A percentile compares a stretch with the other conserved stretches of the same genome.
phyloP scores from a whole-genome alignment of 2,329 filamentous ascomycete species.

The Helotiales sp. region DNA sequence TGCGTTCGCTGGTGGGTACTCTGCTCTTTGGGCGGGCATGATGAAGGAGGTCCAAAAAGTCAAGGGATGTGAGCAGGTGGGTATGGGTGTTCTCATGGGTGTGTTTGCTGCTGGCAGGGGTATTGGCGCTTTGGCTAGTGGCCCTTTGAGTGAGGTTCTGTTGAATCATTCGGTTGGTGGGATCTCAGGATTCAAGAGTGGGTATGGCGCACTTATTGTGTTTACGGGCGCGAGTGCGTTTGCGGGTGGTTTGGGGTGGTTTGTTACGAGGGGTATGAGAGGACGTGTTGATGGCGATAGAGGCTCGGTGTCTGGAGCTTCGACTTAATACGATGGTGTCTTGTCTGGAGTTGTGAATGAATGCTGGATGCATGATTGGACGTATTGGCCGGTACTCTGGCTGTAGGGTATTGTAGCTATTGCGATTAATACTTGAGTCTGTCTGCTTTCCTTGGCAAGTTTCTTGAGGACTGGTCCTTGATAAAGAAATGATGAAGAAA shows the following conservation, averaged over 20 bases:
- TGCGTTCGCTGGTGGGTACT: conserved; percentile 61
- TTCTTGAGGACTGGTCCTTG: neutral
- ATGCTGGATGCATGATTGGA: neutral
- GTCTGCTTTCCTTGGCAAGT: neutral
- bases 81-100: conserved; percentile 44
- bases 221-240: conserved; percentile 60
- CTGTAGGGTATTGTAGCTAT: neutral
- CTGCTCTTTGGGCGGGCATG: conserved; percentile 52
- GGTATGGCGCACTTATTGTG: conserved; percentile 58
- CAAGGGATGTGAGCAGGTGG: conserved; percentile 14
- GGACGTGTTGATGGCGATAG: neutral
- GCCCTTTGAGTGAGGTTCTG: conserved; percentile 60
- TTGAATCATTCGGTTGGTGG: conserved; percentile 44
- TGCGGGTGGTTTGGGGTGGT: conserved; percentile 42
- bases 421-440: neutral
- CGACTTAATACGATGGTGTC: neutral
- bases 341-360: neutral
- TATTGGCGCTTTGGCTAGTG: conserved; percentile 63
- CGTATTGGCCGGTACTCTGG: neutral
- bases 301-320: neutral
- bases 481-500: neutral
- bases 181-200: conserved; percentile 54
- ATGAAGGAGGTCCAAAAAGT: conserved; percentile 28
- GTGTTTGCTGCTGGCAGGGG: conserved; percentile 65
- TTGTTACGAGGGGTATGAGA: conserved; percentile 7